Evolutionary conservation across 306 rosid genomes (phyloP), one percentile per base, ranked within the genome.

Genomic region (Cicer judaicum): DNA sequence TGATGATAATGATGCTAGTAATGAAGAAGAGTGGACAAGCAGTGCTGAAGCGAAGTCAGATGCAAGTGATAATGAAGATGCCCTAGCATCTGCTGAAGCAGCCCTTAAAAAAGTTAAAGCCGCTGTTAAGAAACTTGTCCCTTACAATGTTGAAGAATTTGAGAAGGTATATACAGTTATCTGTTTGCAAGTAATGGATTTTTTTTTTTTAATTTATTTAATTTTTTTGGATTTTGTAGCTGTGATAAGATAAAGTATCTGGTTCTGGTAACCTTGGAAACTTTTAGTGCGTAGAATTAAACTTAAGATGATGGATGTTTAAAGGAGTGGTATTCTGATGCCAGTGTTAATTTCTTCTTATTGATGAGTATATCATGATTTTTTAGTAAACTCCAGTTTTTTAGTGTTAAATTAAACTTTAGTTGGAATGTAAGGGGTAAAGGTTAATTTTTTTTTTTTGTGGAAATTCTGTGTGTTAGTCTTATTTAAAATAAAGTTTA

Each of bases 11-110:
- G 87, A 72, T 68, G 92, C 85, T 9, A 82, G 78, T 49, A 89
- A 88, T 63, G 96, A 90, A 82, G 96, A 91, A 74, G 98, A 88
- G 42, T 91, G 91, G 94, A 84, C 93, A 44, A 90, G 95, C 79
- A 84, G 91, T 78, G 82, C 85, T 6, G 97, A 91, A 81, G 87
- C 84, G 11, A 91, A 80, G 84, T 83, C 96, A 61, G 93, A 93
- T 80, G 74, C 80, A 64, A 93, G 89, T 74, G 97, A 94, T 74
- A 86, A 75, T 69, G 98, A 94, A n/a, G 98, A 91, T 69, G 84
- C 78, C n/a, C 62, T 85, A 48, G 88, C 88, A 68, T 70, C 84
- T 59, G 91, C 98, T 70, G 91, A 87, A 82, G 98, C 89, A 57
- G 96, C 97, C 78, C 86, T 93, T 41, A 84, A 80, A 83, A 91